Evolutionary conservation across 1,284 basidiomycete species (phyloP).

Genomic region (Tilletia walkeri): DNA sequence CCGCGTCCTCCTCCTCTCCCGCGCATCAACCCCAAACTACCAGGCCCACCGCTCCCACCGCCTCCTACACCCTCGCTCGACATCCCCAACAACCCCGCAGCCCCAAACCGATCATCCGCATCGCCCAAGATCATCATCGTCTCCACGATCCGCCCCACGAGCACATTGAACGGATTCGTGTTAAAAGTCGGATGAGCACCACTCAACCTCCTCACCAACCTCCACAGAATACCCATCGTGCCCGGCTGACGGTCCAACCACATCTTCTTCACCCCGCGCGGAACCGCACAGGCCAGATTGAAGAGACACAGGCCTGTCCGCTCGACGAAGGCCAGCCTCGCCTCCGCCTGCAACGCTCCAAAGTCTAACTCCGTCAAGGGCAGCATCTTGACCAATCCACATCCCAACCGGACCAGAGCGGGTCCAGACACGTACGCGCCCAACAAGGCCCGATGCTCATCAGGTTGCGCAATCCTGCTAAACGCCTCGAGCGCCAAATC

Average conservation of each 20-base stretch:
- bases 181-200: slow-evolving; percentile 61
- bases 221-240: slow-evolving; percentile 56
- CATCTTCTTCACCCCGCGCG: slow-evolving; percentile 63
- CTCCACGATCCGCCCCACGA: slow-evolving; percentile 75
- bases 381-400: slow-evolving; percentile 73
- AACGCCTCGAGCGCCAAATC: slow-evolving; percentile 81
- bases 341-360: slow-evolving; percentile 63
- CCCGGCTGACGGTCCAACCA: slow-evolving; percentile 73
- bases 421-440: slow-evolving; percentile 65
- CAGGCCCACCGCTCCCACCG: slow-evolving; percentile 71
- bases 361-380: slow-evolving; percentile 78
- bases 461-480: slow-evolving; percentile 71
- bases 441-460: slow-evolving; percentile 76
- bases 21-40: slow-evolving; percentile 58
- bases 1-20: slow-evolving; percentile 64
- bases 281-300: slow-evolving; percentile 78
- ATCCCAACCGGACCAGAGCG: slow-evolving; percentile 66
- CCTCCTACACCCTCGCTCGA: slow-evolving; percentile 59
- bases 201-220: slow-evolving; percentile 57
- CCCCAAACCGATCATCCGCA: slow-evolving; percentile 60
- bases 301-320: slow-evolving; percentile 77
- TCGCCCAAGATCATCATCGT: slow-evolving; percentile 81
- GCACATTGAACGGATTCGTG: slow-evolving; percentile 64
- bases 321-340: slow-evolving; percentile 76
- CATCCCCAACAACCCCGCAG: slow-evolving; percentile 63